Percentiles rank a stretch among this genome's conserved stretches.
Evolutionary conservation across 306 rosid species (phyloP).

Genomic region (Quercus mongolica): DNA sequence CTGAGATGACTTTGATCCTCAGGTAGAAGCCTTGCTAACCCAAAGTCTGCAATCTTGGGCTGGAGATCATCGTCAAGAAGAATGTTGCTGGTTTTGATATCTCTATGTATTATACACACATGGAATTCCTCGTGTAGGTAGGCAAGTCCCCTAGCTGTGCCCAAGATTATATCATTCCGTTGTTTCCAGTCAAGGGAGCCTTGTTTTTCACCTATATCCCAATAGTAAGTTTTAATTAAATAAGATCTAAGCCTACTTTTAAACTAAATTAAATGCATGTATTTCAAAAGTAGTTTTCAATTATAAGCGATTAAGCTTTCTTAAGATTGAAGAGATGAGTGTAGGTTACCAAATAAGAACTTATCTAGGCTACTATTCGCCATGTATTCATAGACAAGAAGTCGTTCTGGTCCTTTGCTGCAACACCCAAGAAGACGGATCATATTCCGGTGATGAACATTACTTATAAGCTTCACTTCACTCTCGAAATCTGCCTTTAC

Average conservation of each 20-base stretch:
- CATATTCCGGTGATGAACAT: slow-evolving; percentile 67
- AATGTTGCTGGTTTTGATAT: slow-evolving; percentile 61
- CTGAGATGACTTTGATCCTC: slow-evolving; percentile 57
- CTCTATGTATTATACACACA: slow-evolving; percentile 71
- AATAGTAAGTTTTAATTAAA: too few species aligned
- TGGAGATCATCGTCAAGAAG: slow-evolving; percentile 59
- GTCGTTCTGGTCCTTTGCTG: slow-evolving; percentile 53
- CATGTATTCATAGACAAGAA: slow-evolving; percentile 73
- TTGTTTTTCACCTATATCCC: slow-evolving; percentile 34
- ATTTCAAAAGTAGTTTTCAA: neutral
- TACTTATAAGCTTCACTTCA: slow-evolving; percentile 68
- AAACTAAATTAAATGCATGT: neutral
- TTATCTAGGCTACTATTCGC: slow-evolving; percentile 54
- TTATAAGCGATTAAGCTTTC: neutral
- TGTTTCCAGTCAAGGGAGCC: slow-evolving; percentile 61
- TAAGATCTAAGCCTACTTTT: too few species aligned
- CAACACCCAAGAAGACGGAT: slow-evolving; percentile 71
- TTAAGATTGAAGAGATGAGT: neutral
- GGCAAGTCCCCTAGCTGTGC: slow-evolving; percentile 62
- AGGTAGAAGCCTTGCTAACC: slow-evolving; percentile 67
- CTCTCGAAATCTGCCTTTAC: slow-evolving; percentile 51
- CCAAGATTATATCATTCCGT: slow-evolving; percentile 49
- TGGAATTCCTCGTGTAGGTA: slow-evolving; percentile 73
- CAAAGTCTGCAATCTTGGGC: slow-evolving; percentile 70
- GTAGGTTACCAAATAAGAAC: slow-evolving; percentile 60